Conservation (phyloP, 371 early-diverging fungal genomes). For the Coemansia sp. region DNA sequence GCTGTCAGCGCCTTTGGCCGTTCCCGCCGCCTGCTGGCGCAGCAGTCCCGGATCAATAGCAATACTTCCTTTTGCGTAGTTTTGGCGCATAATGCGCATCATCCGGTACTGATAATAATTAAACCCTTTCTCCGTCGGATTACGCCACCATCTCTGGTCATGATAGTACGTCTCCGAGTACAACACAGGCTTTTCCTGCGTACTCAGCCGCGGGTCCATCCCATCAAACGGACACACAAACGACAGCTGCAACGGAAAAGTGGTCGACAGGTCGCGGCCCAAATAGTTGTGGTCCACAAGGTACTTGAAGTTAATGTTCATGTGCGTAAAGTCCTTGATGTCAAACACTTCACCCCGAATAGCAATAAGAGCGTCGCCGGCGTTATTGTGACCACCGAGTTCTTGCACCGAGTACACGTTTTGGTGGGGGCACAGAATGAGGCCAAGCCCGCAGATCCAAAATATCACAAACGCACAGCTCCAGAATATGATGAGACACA, state of each 20-base stretch:
- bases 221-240: constrained; percentile 55
- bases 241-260: constrained; percentile 74
- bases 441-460: constrained; percentile 84
- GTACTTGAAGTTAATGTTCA: constrained; percentile 59
- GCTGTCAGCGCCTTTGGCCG: constrained; percentile 41
- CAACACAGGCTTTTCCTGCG: constrained; percentile 43
- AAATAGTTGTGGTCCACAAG: constrained; percentile 50
- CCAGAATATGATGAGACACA: constrained; percentile 82
- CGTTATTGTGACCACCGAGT: constrained; percentile 53
- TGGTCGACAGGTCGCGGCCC: constrained; percentile 48
- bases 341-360: constrained; percentile 77
- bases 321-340: constrained; percentile 59
- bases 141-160: constrained; percentile 57
- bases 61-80: constrained; percentile 69
- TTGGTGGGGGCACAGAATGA: constrained; percentile 84
- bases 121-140: constrained; percentile 44
- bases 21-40: constrained; percentile 38
- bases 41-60: constrained; percentile 54
- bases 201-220: constrained; percentile 54
- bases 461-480: constrained; percentile 80
- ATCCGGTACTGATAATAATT: constrained; percentile 70
- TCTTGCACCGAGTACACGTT: constrained; percentile 66
- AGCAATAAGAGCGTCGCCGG: constrained; percentile 58
- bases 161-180: constrained; percentile 56
- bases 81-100: constrained; percentile 59